Evolutionary conservation across 2,329 filamentous ascomycete species (phyloP), one percentile per base, ranked within the genome.

Genomic region (Fusarium protoensiforme): DNA sequence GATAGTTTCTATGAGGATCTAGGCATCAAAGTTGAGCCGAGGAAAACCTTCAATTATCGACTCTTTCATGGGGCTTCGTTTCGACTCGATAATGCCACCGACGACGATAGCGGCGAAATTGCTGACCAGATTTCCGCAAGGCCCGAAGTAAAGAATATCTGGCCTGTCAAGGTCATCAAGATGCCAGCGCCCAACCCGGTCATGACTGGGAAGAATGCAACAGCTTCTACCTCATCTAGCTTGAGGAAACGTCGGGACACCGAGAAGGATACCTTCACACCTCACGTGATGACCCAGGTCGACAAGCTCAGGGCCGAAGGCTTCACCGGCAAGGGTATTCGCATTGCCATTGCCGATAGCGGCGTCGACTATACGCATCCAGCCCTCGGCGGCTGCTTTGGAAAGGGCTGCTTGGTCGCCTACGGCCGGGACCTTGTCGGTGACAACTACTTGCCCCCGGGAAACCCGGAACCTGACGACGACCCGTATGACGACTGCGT

Each of bases 301-400:
- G 84, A 87, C 77, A 83, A 84, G 80, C 82, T 89, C 36, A 82
- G 82, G 53, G 83, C 83, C 5, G 75, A 83, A 61, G 86, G 85
- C 1, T 67, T 85, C 67, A 84, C 81, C 1, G 87, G 87, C 36
- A 82, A 83, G 68, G 86, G 86, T 31, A 81, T 88, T 78, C 86
- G 85, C 69, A 81, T 88, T 70, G 87, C 79, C 43, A 80, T 88
- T 20, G 81, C 88, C 43, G 87, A 88, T 75, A 86, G 83, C n/a
- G 86, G 86, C 70, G 82, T 90, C 58, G 90, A 92, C 77, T 92
- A 91, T 77, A 85, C 81, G 1, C 89, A 92, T 75, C 88, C 89
- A 3, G 87, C 88, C 20, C 85, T 92, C 4, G 90, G 90, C 5
- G 89, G 89, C 60, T 89, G 89, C 74, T 91, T 91, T 75, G 90